These are phyloP conservation scores for Populus davidiana DNA, from an alignment of 345 rosid genomes.

Conservation along the genomic window DNA sequence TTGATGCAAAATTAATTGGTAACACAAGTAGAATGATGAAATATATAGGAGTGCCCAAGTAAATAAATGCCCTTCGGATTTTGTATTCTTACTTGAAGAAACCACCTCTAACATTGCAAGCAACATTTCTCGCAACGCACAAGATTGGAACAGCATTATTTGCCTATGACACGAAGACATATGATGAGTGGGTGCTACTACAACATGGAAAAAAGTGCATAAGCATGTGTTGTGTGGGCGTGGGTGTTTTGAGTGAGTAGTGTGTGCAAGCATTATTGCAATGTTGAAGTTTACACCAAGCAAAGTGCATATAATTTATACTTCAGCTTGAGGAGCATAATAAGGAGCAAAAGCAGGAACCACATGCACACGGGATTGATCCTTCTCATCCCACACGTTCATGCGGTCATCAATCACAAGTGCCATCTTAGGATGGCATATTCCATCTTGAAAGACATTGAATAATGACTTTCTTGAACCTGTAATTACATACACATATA, in stretches of 20 bases:
- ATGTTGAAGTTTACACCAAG: conserved; percentile 22
- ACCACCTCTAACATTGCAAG: conserved; percentile 94
- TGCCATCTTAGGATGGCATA: conserved; percentile 96
- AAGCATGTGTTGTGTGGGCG: neutral
- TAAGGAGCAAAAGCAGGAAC: conserved; percentile 99
- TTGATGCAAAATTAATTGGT: conserved; percentile 9
- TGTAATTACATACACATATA: conserved; percentile 22
- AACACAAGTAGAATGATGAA: conserved; percentile 8
- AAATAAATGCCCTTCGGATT: neutral
- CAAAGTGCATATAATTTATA: conserved; percentile 33
- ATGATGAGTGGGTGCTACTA: conserved; percentile 14
- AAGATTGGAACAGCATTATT: conserved; percentile 75
- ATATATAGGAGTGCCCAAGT: neutral
- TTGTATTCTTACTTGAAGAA: conserved; percentile 73
- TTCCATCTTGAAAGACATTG: conserved; percentile 86
- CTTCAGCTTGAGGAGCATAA: conserved; percentile 97
- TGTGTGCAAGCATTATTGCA: conserved; percentile 4
- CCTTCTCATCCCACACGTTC: conserved; percentile 98
- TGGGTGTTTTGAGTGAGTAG: neutral
- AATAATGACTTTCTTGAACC: conserved; percentile 80
- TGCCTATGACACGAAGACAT: conserved; percentile 47
- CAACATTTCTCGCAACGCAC: conserved; percentile 92
- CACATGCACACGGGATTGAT: conserved; percentile 95
- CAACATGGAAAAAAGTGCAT: conserved; percentile 3
- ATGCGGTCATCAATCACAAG: conserved; percentile 94